Conservation (phyloP, 495 filamentous ascomycete species). For the Clavariopsis aquatica region DNA sequence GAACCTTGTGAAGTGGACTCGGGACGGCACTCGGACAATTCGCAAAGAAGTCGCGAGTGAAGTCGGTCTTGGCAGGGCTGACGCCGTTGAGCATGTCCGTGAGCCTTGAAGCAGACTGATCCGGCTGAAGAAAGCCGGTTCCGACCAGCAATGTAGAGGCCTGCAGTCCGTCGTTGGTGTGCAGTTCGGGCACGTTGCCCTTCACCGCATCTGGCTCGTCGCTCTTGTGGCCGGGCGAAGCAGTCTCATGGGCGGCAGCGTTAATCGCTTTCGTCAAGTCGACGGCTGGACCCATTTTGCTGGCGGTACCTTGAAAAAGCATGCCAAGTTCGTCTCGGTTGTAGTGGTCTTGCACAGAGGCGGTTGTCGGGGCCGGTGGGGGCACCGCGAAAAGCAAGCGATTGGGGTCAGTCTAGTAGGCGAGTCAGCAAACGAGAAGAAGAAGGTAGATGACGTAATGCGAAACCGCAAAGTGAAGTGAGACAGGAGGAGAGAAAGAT, state of each 20-base stretch:
- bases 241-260: not conserved
- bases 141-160: not conserved
- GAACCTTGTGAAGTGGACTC: constrained; percentile 28
- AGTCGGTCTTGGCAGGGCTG: constrained; percentile 9
- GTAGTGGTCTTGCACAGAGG: not conserved
- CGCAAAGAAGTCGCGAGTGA: constrained; percentile 18
- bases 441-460: not conserved
- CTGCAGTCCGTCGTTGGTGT: not conserved
- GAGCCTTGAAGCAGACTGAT: constrained; percentile 15
- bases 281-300: constrained; percentile 11
- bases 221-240: not conserved
- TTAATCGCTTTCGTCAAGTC: not conserved
- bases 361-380: not conserved
- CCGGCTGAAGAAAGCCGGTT: constrained; percentile 1
- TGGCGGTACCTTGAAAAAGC: constrained; percentile 15
- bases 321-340: not conserved
- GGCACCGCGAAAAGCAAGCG: constrained; percentile 15
- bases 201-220: no score
- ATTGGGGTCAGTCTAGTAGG: constrained; percentile 12
- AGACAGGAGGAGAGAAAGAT: not conserved
- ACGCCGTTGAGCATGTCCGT: constrained; percentile 19
- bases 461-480: not conserved
- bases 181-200: not conserved
- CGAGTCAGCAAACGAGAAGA: not conserved
- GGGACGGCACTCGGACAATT: constrained; percentile 35